Evolutionary conservation across 129 eudicot genomes (phyloP).

Genomic region (Sambucus nigra): DNA sequence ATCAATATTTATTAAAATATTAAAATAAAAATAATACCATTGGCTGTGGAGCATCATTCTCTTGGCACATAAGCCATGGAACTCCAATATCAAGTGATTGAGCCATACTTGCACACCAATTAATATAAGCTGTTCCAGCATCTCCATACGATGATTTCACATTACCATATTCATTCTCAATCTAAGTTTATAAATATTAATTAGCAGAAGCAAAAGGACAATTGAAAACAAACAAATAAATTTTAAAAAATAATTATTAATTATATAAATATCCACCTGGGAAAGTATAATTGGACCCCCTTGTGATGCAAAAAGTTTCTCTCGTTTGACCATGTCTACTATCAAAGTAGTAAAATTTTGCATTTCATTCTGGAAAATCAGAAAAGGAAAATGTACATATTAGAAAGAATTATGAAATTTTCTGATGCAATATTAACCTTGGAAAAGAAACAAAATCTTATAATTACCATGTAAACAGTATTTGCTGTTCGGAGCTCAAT

Average conservation of each 20-base stretch:
- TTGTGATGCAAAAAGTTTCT: constrained; percentile 60
- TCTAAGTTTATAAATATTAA: constrained; percentile 10
- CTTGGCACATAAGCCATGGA: constrained; percentile 80
- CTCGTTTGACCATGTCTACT: constrained; percentile 52
- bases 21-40: constrained; percentile 25
- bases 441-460: not conserved
- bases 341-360: constrained; percentile 47
- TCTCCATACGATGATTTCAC: constrained; percentile 38
- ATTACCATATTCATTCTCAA: constrained; percentile 75
- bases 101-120: constrained; percentile 68
- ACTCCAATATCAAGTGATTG: constrained; percentile 47
- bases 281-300: constrained; percentile 66
- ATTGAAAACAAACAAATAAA: too few species aligned
- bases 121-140: constrained; percentile 36
- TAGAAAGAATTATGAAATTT: not conserved
- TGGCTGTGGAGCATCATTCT: constrained; percentile 52
- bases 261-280: constrained; percentile 23
- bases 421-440: not conserved
- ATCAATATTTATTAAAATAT: not conserved
- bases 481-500: constrained; percentile 43
- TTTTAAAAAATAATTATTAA: not conserved
- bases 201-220: not conserved
- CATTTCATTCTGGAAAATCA: constrained; percentile 46
- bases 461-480: constrained; percentile 39
- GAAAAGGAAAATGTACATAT: not conserved